phyloP scores from a whole-genome alignment of 345 rosid genomes.

The Punica granatum region DNA sequence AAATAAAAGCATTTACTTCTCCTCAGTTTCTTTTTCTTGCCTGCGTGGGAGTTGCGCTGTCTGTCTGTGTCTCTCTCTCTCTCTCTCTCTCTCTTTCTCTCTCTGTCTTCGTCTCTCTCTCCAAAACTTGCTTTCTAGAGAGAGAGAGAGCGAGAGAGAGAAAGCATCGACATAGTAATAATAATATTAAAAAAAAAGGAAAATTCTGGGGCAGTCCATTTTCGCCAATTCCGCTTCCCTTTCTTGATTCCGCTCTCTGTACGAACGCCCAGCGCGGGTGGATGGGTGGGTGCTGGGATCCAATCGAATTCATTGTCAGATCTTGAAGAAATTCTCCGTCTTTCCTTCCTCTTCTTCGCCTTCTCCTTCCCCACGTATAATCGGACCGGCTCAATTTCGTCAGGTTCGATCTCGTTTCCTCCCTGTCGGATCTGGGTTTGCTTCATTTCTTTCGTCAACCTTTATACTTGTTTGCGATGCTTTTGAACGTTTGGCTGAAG shows the following conservation, averaged over 20 bases:
- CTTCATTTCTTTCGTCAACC: background rate
- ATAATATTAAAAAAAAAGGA: background rate
- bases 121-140: background rate
- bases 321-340: conserved; percentile 2
- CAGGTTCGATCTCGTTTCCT: conserved; percentile 8
- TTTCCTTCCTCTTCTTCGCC: background rate
- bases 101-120: too few relatives aligned
- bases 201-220: background rate
- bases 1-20: background rate
- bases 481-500: background rate
- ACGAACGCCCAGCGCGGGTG: background rate
- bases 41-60: background rate
- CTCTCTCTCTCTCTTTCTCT: too few relatives aligned
- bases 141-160: background rate
- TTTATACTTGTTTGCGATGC: background rate
- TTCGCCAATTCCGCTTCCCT: background rate
- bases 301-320: background rate
- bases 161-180: background rate
- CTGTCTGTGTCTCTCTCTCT: background rate
- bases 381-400: background rate
- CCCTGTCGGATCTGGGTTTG: conserved; percentile 2
- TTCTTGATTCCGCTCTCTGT: background rate
- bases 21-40: background rate
- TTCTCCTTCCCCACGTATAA: too few relatives aligned
- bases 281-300: background rate